A percentile compares a stretch with the other conserved stretches of the same genome.
phyloP scores from a whole-genome alignment of 352 stramenopile genomes.

The Phytophthora citricola region DNA sequence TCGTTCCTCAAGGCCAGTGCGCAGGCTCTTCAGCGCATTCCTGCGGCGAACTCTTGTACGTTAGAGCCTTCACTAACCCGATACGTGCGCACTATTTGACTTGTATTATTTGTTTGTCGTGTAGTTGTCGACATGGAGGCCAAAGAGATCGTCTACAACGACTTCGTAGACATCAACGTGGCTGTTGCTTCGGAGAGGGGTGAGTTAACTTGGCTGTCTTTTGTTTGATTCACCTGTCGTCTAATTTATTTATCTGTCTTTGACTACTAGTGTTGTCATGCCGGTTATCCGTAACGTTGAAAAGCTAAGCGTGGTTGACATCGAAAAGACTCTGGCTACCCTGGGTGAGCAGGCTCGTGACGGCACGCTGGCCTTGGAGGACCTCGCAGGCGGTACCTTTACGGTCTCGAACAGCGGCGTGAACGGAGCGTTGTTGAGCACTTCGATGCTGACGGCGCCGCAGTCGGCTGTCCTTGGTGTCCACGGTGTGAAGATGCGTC shows the following conservation, averaged over 20 bases:
- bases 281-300: conserved; percentile 98
- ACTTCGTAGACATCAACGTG: conserved; percentile 99
- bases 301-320: conserved; percentile 95
- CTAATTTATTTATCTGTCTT: conserved; percentile 13
- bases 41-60: conserved; percentile 96
- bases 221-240: background rate
- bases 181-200: conserved; percentile 94
- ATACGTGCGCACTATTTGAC: conserved; percentile 4
- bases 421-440: conserved; percentile 97
- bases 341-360: conserved; percentile 83
- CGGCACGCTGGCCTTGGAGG: conserved; percentile 78
- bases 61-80: conserved; percentile 12
- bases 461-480: conserved; percentile 99
- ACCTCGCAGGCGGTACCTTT: conserved; percentile 98
- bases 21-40: conserved; percentile 92
- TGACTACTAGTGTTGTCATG: conserved; percentile 91
- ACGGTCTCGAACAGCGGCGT: conserved; percentile 99
- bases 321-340: conserved; percentile 95
- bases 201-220: conserved; percentile 32
- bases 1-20: conserved; percentile 98
- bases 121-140: conserved; percentile 96
- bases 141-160: conserved; percentile 99
- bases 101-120: conserved; percentile 11
- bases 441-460: conserved; percentile 98
- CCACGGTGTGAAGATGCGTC: conserved; percentile 98